Conservation (phyloP, 139 green algal genomes). For the Coccomyxa sp. region DNA sequence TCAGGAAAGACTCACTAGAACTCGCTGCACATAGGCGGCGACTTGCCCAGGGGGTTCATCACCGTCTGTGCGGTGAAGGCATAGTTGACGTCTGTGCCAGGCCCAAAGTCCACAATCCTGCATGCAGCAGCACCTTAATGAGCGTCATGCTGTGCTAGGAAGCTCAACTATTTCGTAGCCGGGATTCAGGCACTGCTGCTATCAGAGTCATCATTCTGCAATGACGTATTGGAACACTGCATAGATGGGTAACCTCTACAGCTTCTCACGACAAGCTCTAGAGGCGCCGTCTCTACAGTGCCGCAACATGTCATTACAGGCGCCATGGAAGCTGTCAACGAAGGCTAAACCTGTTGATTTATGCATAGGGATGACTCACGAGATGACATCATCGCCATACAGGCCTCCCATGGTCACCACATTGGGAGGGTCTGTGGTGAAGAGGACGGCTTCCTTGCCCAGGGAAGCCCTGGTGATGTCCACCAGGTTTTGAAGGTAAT, state of each 20-base stretch:
- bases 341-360: not conserved
- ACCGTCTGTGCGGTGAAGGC: slow-evolving; percentile 37
- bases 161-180: too few species aligned
- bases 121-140: not conserved
- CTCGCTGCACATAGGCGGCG: slow-evolving; percentile 45
- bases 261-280: too few species aligned
- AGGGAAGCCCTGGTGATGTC: slow-evolving; percentile 21
- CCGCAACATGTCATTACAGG: too few species aligned
- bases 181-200: too few species aligned
- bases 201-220: too few species aligned
- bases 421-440: slow-evolving; percentile 48
- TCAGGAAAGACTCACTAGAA: slow-evolving; percentile 52
- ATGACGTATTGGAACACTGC: too few species aligned
- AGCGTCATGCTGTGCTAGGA: too few species aligned
- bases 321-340: not conserved
- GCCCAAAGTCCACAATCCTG: slow-evolving; percentile 52
- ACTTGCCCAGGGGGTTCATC: slow-evolving; percentile 39
- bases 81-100: slow-evolving; percentile 21
- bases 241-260: too few species aligned
- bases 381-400: slow-evolving; percentile 36
- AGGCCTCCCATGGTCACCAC: slow-evolving; percentile 24
- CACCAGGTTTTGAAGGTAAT: slow-evolving; percentile 42
- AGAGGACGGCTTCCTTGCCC: slow-evolving; percentile 37
- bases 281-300: too few species aligned
- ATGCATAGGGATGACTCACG: slow-evolving; percentile 3